Evolutionary conservation across 1,139 yeast genomes (phyloP), one percentile per base, ranked within the genome.

Genomic region (Zhuliangozyma parablackwelliae): DNA sequence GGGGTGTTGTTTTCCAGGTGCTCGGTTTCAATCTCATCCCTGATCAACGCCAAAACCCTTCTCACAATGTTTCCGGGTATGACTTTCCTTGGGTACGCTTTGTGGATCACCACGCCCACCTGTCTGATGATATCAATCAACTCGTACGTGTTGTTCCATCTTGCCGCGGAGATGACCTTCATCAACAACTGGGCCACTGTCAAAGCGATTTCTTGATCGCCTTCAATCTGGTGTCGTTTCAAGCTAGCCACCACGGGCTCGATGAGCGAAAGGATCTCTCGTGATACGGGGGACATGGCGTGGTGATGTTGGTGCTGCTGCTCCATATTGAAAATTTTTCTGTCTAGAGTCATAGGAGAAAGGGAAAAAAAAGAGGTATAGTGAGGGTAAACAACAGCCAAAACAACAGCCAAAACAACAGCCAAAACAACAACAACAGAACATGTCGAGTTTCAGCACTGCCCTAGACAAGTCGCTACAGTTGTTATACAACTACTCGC

Each of bases 21-120:
- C 30, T 72, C 74, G 28, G 80, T 76, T 42, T 82, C 89, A 34
- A 83, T 75, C 56, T 90, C 96, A 50, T 94, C 97, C 48, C 98
- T 73, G 40, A 92, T 81, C 41, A 88, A 69, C 1, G 95, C 92
- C 48, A 94, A 69, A 2, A 92, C 92, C 56, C 98, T 75, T 58
- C 97, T 78, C 16, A 92, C 86, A 33, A 92, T 82, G 57, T 92
- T 94, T 6, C 97, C 98, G 36, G 94, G 79, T 9, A 90, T 78
- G 48, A 89, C 81, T 51, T 90, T 96, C 47, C 82, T 70, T 6
- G 92, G 90, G 47, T 79, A 83, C 2, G 90, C 85, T 28, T 68
- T 71, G 28, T 77, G 77, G 31, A 83, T 56, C 21, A 72, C 62
- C 30, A 61, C 64, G 2, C 92, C 94, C 13, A 82, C 75, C 40